Conservation (phyloP, 176 grass and related monocot species). For the Zizania latifolia region DNA sequence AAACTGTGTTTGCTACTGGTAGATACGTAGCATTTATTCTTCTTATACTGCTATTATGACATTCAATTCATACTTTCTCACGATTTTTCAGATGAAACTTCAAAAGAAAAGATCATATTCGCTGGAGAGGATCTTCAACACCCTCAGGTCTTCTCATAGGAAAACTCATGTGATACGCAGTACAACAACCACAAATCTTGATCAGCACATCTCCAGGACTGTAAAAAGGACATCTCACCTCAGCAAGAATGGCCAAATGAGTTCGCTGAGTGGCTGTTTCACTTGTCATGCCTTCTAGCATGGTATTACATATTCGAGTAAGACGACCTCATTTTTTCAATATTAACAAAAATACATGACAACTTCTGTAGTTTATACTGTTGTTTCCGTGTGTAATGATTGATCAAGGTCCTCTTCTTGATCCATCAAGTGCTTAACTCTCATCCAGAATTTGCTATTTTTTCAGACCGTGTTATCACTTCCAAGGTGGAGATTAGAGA, state of each 20-base stretch:
- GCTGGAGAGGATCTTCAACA: slow-evolving; percentile 69
- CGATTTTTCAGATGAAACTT: slow-evolving; percentile 60
- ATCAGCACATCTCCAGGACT: slow-evolving; percentile 39
- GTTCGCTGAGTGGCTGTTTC: slow-evolving; percentile 69
- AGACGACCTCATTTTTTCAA: slow-evolving; percentile 16
- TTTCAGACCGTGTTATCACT: slow-evolving; percentile 1
- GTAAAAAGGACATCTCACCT: slow-evolving; percentile 42
- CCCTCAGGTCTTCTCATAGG: slow-evolving; percentile 46
- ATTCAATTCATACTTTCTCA: background rate
- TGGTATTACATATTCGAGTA: slow-evolving; percentile 5
- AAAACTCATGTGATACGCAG: slow-evolving; percentile 55
- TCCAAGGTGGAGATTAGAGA: background rate
- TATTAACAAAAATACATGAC: background rate
- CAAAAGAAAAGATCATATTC: slow-evolving; percentile 62
- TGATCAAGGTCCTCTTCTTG: too few species aligned
- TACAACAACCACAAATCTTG: slow-evolving; percentile 32
- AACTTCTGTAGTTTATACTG: background rate
- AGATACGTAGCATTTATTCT: slow-evolving; percentile 2
- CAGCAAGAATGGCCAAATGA: slow-evolving; percentile 50
- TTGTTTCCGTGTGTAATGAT: too few species aligned
- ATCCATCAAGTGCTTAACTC: too few species aligned
- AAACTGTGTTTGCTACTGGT: background rate
- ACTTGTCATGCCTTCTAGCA: slow-evolving; percentile 71
- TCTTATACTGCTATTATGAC: slow-evolving; percentile 5
- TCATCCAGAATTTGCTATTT: background rate